Conservation (phyloP, 768 basidiomycete species). For the Omphalotus guepiniiformis region DNA sequence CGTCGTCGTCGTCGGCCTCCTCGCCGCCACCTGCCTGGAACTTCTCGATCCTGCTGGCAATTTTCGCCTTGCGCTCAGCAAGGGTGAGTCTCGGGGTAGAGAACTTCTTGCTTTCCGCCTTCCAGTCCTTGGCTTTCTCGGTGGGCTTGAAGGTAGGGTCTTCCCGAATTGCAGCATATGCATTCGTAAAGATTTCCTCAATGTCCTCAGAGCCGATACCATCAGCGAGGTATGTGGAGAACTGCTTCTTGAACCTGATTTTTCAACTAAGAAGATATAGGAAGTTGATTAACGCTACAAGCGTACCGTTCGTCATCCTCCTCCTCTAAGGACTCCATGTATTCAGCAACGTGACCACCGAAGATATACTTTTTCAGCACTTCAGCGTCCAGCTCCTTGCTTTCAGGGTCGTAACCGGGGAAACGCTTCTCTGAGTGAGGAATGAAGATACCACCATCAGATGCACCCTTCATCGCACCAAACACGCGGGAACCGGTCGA, state of each 20-base stretch:
- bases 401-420: constrained; percentile 94
- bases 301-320: constrained; percentile 98
- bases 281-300: too few relatives aligned
- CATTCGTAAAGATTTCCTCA: constrained; percentile 91
- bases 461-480: constrained; percentile 98
- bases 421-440: constrained; percentile 98
- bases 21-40: constrained; percentile 71
- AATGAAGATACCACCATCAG: constrained; percentile 95
- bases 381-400: constrained; percentile 91
- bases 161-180: constrained; percentile 94
- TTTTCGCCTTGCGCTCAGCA: constrained; percentile 71
- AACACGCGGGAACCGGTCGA: constrained; percentile 97
- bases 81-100: constrained; percentile 62
- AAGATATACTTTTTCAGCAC: constrained; percentile 96
- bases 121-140: constrained; percentile 91
- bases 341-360: constrained; percentile 97
- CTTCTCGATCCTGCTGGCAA: constrained; percentile 85
- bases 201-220: constrained; percentile 95
- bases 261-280: too few relatives aligned
- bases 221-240: constrained; percentile 91
- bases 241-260: constrained; percentile 93
- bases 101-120: constrained; percentile 74
- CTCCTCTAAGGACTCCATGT: constrained; percentile 99
- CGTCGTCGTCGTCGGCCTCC: constrained; percentile 67
- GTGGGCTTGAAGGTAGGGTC: constrained; percentile 87